phyloP scores from a whole-genome alignment of 1,284 basidiomycete genomes.

The Sphagnurus paluster region DNA sequence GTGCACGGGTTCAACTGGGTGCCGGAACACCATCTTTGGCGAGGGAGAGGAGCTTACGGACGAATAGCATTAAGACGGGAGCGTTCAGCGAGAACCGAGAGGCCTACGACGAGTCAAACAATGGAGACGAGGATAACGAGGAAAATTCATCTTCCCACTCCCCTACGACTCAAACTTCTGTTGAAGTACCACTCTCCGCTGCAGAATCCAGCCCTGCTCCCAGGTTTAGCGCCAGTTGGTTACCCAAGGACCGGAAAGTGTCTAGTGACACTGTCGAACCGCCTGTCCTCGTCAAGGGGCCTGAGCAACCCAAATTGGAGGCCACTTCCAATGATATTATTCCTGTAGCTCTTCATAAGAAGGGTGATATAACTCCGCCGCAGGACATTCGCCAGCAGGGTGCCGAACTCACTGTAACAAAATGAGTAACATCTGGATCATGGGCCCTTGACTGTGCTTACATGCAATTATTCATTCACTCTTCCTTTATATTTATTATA shows the following conservation, averaged over 20 bases:
- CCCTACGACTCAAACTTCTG: slow-evolving; percentile 5
- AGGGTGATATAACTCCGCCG: neutral
- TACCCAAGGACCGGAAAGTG: slow-evolving; percentile 8
- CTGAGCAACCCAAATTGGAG: slow-evolving; percentile 3
- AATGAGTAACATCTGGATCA: too few species aligned
- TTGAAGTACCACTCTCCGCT: slow-evolving; percentile 10
- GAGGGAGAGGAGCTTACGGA: slow-evolving; percentile 57
- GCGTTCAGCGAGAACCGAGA: slow-evolving; percentile 43
- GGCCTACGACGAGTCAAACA: slow-evolving; percentile 27
- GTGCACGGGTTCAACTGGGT: slow-evolving; percentile 58
- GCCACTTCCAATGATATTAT: neutral
- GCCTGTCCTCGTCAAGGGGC: slow-evolving; percentile 7
- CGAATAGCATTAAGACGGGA: slow-evolving; percentile 58
- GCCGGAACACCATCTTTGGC: slow-evolving; percentile 45
- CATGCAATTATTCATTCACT: neutral
- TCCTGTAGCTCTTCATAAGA: neutral
- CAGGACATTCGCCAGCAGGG: neutral
- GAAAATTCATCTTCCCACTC: slow-evolving; percentile 2
- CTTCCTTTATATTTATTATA: slow-evolving; percentile 1
- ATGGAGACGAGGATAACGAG: slow-evolving; percentile 8
- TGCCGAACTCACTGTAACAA: neutral
- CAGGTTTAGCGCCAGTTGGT: slow-evolving; percentile 2
- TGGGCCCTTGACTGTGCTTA: too few species aligned
- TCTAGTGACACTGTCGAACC: slow-evolving; percentile 30
- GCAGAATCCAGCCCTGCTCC: slow-evolving; percentile 1